Percentiles rank a stretch among this genome's conserved stretches.
phyloP scores from a whole-genome alignment of 2,329 filamentous ascomycete species.

The Neofusicoccum ribis region DNA sequence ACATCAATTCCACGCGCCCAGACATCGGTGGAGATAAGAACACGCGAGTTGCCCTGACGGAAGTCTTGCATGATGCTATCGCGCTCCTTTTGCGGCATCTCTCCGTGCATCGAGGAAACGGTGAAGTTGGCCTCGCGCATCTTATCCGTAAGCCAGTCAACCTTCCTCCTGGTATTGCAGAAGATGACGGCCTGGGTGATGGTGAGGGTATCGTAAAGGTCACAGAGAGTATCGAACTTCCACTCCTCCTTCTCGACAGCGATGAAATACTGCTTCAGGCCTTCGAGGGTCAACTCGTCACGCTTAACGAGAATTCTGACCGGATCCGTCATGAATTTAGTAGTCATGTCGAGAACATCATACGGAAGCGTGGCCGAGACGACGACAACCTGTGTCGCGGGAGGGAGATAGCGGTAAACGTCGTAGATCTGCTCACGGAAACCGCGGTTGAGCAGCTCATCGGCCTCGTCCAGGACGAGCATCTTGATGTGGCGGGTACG shows the following conservation, averaged over 20 bases:
- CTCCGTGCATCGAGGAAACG: slow-evolving; percentile 97
- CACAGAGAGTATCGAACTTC: slow-evolving; percentile 98
- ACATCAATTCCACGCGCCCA: slow-evolving; percentile 99
- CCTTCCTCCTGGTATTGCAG: slow-evolving; percentile 98
- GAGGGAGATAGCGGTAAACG: slow-evolving; percentile 94
- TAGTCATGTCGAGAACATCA: slow-evolving; percentile 98
- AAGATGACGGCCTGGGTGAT: slow-evolving; percentile 99
- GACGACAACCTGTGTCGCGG: slow-evolving; percentile 96
- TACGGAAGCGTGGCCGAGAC: slow-evolving; percentile 96
- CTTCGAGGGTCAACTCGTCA: slow-evolving; percentile 96
- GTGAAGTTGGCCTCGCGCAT: slow-evolving; percentile 99
- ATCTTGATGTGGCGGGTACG: slow-evolving; percentile 77
- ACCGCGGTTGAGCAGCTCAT: slow-evolving; percentile 83
- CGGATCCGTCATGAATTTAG: slow-evolving; percentile 99
- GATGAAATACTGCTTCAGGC: slow-evolving; percentile 98
- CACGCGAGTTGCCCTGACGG: slow-evolving; percentile 90
- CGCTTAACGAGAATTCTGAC: slow-evolving; percentile 97
- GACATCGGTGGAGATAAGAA: slow-evolving; percentile 95
- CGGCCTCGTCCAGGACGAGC: slow-evolving; percentile 74
- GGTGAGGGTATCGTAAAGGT: slow-evolving; percentile 97
- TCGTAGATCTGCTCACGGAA: slow-evolving; percentile 99
- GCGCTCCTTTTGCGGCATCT: slow-evolving; percentile 97
- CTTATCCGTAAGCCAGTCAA: slow-evolving; percentile 99
- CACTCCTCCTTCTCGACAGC: slow-evolving; percentile 99
- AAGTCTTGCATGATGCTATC: slow-evolving; percentile 99